These are phyloP conservation scores for Penicillium paradoxum DNA, from an alignment of 495 filamentous ascomycete species.

Conservation along the genomic window DNA sequence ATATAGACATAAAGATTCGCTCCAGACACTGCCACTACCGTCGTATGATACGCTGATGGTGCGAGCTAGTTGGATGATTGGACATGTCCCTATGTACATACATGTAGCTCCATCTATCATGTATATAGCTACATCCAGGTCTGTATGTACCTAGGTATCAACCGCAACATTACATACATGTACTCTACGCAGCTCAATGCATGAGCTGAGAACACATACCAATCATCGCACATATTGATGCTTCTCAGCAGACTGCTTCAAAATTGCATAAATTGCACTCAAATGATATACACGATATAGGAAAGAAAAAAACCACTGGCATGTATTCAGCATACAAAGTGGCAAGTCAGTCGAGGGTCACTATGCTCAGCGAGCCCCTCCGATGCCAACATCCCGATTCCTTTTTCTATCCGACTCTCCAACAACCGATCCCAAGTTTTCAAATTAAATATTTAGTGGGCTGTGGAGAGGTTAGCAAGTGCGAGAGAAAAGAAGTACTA, in stretches of 20 bases:
- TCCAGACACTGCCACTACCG: no score
- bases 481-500: neutral
- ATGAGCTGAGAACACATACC: no score
- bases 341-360: conserved; percentile 22
- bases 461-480: conserved; percentile 22
- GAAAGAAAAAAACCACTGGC: conserved; percentile 35
- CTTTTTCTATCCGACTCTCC: conserved; percentile 37
- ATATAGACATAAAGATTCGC: no score
- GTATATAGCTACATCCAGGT: no score
- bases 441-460: conserved; percentile 42
- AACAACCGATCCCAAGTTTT: conserved; percentile 24
- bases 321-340: conserved; percentile 41
- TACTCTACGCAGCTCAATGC: no score
- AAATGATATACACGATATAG: conserved; percentile 48
- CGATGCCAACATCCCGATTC: conserved; percentile 32
- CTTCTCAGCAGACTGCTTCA: conserved; percentile 11
- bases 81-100: no score
- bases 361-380: conserved; percentile 19
- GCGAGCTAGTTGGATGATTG: no score
- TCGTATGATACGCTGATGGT: neutral
- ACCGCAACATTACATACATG: no score
- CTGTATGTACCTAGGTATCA: no score
- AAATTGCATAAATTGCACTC: conserved; percentile 45
- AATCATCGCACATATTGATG: neutral
- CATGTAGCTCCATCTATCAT: no score